Base-by-base conservation (phyloP, 2,329 filamentous ascomycete species). In the Aureobasidium sp. region DNA sequence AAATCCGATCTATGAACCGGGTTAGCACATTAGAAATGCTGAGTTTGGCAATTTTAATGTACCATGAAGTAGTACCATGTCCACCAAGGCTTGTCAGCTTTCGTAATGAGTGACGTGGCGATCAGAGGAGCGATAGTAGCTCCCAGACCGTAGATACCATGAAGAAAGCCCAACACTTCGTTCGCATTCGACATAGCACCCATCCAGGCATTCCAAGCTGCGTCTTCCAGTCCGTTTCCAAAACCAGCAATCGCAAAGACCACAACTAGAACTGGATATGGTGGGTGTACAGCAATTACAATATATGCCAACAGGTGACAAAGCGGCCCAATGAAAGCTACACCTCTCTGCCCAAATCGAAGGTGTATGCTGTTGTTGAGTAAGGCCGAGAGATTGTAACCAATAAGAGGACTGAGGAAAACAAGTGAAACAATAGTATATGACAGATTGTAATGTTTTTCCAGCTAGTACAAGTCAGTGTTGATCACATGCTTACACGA, bases 61-160 rank as follows among this genome's bases (percentile, higher is more conserved):
- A 88, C 84, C 85, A 91, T 88, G 61, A 91, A 74, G 69, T 90
- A 91, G 73, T 90, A 93, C 72, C 88, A 92, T 11, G 78, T 78
- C 67, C 86, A 90, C 90, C 90, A 94, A 0, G 77, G 77, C 55
- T 87, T 69, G 4, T 75, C 66, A 0, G 76, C 83, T 65, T 84
- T 84, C 0, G 86, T 85, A 39, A 92, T 82, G 82, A 93, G 85
- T 5, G 82, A 81, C 0, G 89, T 91, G 1, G 88, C 88, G 63
- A 91, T 79, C 7, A 92, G 72, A 0, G 89, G 89, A 3, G 81
- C 79, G 13, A 91, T 76, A 0, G 87, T 86, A 1, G 85, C 89
- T 0, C 89, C 89, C 0, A 89, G 68, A 0, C 88, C 88, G 68
- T 91, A 93, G 41, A 83, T 82, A 0, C 83, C 87, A 70, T 91